phyloP scores from a whole-genome alignment of 1,139 yeast species.

The Kodamaea fungicola region DNA sequence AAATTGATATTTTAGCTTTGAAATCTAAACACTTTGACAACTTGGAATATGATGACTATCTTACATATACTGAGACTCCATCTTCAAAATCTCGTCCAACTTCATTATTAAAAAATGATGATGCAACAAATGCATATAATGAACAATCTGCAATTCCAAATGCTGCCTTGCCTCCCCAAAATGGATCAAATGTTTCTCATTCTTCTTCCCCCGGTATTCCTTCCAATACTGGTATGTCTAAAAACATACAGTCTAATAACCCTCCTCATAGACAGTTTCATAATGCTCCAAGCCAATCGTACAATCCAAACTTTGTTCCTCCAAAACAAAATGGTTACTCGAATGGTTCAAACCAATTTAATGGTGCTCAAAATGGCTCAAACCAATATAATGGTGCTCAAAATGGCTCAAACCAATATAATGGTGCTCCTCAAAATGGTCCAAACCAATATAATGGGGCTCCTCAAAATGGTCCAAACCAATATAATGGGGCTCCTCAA shows the following conservation, averaged over 20 bases:
- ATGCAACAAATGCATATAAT: neutral
- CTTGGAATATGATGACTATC: neutral
- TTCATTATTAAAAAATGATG: neutral
- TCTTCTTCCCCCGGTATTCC: too few species aligned
- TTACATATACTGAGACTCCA: neutral
- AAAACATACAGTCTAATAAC: too few species aligned
- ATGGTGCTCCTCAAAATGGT: neutral
- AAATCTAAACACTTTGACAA: neutral
- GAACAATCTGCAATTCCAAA: neutral
- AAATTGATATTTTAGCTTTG: neutral
- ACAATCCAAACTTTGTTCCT: too few species aligned
- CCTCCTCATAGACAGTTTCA: too few species aligned
- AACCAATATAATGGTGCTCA: neutral
- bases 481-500: neutral
- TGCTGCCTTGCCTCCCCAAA: too few species aligned
- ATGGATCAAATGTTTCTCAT: too few species aligned
- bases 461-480: neutral
- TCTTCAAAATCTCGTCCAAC: neutral
- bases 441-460: constrained; percentile 1
- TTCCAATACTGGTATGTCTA: too few species aligned
- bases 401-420: neutral
- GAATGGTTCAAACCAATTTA: neutral
- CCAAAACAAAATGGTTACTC: neutral
- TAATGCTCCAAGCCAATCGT: too few species aligned
- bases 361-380: neutral